Evolutionary conservation across 2,329 filamentous ascomycete genomes (phyloP).

Genomic region (Penicillium sp.): DNA sequence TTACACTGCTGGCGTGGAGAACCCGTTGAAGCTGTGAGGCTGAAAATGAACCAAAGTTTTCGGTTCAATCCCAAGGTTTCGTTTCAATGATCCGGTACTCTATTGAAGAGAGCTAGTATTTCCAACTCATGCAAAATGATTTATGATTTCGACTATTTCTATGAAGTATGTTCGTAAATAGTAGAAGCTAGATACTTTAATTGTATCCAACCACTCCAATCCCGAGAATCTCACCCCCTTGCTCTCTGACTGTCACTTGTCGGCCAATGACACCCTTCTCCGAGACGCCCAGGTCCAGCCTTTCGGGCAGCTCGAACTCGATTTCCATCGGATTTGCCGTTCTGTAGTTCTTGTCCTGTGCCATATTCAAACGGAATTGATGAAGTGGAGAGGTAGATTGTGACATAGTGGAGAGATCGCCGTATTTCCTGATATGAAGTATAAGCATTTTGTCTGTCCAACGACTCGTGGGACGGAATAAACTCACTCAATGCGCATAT

Average conservation of each 20-base stretch:
- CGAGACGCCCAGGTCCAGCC: slow-evolving; percentile 35
- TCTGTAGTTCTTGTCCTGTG: not conserved
- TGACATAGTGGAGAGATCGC: slow-evolving; percentile 26
- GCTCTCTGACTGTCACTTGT: slow-evolving; percentile 30
- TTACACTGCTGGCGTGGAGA: slow-evolving; percentile 40
- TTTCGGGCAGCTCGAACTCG: slow-evolving; percentile 30
- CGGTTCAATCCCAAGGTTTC: too few species aligned
- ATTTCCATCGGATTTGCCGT: slow-evolving; percentile 12
- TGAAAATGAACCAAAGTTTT: not conserved
- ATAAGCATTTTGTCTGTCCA: not conserved
- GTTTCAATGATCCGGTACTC: not conserved
- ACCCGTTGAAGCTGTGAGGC: slow-evolving; percentile 27
- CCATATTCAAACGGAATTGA: slow-evolving; percentile 26
- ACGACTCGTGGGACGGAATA: not conserved
- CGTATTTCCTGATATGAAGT: slow-evolving; percentile 21
- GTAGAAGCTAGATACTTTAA: slow-evolving; percentile 5
- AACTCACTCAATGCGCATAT: slow-evolving; percentile 38
- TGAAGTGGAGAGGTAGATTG: slow-evolving; percentile 23
- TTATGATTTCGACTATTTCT: not conserved
- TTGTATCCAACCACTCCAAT: slow-evolving; percentile 38
- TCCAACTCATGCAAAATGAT: not conserved
- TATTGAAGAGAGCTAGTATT: not conserved
- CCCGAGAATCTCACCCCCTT: slow-evolving; percentile 23
- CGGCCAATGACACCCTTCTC: slow-evolving; percentile 36
- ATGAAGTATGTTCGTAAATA: not conserved